Evolutionary conservation across 768 basidiomycete genomes (phyloP), one percentile per base, ranked within the genome.

Genomic region (Trametes cingulata): DNA sequence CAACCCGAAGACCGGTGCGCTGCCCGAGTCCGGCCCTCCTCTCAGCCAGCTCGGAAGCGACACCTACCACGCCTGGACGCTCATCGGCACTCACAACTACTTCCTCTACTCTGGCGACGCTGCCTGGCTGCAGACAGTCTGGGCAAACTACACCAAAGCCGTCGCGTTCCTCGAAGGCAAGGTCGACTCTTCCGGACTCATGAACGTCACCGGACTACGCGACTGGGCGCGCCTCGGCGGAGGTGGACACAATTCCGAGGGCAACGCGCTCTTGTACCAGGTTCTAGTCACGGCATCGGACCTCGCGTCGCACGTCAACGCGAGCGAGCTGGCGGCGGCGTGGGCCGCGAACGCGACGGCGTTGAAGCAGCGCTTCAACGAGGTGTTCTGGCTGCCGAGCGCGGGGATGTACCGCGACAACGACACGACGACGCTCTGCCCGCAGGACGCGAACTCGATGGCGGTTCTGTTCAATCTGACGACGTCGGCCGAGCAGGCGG

Each of bases 41-140:
- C 51, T 82, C 74, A 47, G 69, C 78, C 50, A 83, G 74, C 62
- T 77, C 75, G 68, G 74, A 69, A 59, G 80, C 76, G 56, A 73
- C 63, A 85, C 84, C 0, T 86, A 86, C 62, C 83, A 85, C 67
- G 77, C 76, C 20, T 85, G 83, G 83, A 85, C 84, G 17, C 72
- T 86, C 24, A 81, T 86, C 60, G 84, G 84, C n/a, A 79, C 67
- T 55, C 64, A 84, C 68, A 85, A 85, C 66, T 86, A 86, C 68
- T 80, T 75, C 61, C 67, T 84, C 5, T 86, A 79, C 65, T 78
- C 81, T 1, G 84, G 84, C 0, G 84, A 86, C 66, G 68, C 63
- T 2, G 77, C 65, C 0, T 85, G 83, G 83, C 64, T 85, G n/a
- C 61, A 77, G 58, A 69, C 49, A 6, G 71, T 82, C 3, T 86